Base-by-base conservation (phyloP, 768 basidiomycete genomes). In the Boletus bicolor region DNA sequence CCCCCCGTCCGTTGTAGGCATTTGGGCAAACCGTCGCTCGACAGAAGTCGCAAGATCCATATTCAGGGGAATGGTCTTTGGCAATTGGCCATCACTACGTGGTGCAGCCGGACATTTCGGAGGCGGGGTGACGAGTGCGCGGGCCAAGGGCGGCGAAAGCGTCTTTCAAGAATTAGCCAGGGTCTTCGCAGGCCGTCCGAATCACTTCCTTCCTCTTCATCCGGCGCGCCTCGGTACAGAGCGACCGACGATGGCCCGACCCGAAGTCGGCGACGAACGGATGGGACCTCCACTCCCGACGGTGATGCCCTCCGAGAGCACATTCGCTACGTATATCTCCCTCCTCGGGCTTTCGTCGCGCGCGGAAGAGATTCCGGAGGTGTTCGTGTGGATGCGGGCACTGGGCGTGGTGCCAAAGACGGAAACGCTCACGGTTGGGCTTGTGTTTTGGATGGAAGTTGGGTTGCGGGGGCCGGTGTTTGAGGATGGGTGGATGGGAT, bases 381-480 rank as follows among this genome's bases (percentile, higher is more conserved):
- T 76, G 12, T 68, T 93, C 1, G 82, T 81, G 19, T 92, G 92
- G 89, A 91, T 91, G 89, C 78, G 79, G 7, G 75, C 74, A 15
- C 61, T 91, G 38, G 68, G 68, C 0, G 71, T 92, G 11, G 38
- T 49, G 42, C 89, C 90, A 1, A 73, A 75, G n/a, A 68, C 64
- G 28, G 70, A 75, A 39, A 86, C 86, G 15, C 69, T 93, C 12
- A 79, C 83, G 2, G 65, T 83, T 0, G 82, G 83, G 21, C 65
- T 93, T 48, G 82, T 84, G 44, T 81, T 87, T 56, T 91, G 89
- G 83, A 78, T 77, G 7, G 89, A 93, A 64, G 82, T 87, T 32
- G 81, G 82, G 58, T 69, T 83, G 51, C 79, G 82, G 43, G 79
- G 82, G 12, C 84, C 86, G 44, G 62, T 86, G 58, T 68, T 89